A percentile compares a stretch with the other conserved stretches of the same genome.
phyloP scores from a whole-genome alignment of 2,329 filamentous ascomycete species.

The Echinosphaeria canescens region DNA sequence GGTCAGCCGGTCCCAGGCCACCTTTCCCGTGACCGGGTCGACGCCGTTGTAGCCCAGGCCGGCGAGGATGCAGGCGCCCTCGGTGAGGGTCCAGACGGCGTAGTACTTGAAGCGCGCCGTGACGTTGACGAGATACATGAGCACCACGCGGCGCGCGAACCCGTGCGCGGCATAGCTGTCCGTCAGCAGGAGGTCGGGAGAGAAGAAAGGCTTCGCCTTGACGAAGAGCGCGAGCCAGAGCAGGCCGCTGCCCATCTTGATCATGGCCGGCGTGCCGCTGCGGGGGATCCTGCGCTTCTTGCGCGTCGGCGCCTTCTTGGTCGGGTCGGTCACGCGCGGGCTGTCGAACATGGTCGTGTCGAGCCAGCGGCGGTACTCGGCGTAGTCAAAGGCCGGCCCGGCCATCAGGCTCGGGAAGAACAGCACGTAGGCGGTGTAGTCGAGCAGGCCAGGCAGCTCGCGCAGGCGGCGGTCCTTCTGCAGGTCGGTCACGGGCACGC shows the following conservation, averaged over 20 bases:
- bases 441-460: conserved; percentile 51
- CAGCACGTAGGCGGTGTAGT: conserved; percentile 78
- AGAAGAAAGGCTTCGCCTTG: conserved; percentile 46
- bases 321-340: conserved; percentile 58
- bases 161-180: conserved; percentile 43
- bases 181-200: conserved; percentile 37
- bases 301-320: conserved; percentile 66
- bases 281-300: conserved; percentile 86
- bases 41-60: conserved; percentile 91
- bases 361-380: conserved; percentile 81
- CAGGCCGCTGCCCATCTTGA: conserved; percentile 54
- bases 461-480: conserved; percentile 67
- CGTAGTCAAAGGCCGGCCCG: conserved; percentile 86
- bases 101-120: conserved; percentile 85
- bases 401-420: conserved; percentile 87
- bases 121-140: conserved; percentile 67
- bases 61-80: conserved; percentile 83
- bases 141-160: conserved; percentile 52
- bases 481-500: conserved; percentile 56
- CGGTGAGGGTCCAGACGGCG: conserved; percentile 81
- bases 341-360: conserved; percentile 89
- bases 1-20: conserved; percentile 74
- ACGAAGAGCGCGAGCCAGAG: conserved; percentile 66
- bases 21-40: conserved; percentile 63
- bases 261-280: conserved; percentile 64